phyloP scores from a whole-genome alignment of 2,329 filamentous ascomycete genomes.

The Periconia digitata region DNA sequence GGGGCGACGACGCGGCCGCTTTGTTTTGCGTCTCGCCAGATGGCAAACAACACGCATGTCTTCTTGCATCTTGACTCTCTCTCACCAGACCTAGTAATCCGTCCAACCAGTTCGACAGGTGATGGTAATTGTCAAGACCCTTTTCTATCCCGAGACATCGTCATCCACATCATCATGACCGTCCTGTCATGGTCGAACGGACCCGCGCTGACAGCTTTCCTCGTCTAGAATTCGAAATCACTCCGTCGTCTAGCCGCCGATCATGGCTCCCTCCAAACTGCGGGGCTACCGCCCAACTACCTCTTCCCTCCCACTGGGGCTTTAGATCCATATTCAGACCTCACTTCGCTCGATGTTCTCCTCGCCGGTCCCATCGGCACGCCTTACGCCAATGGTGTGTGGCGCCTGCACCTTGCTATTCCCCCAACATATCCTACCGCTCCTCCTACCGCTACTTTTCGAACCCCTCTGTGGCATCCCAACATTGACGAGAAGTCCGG shows the following conservation, averaged over 20 bases:
- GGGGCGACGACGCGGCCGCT: slow-evolving; percentile 6
- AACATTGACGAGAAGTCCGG: slow-evolving; percentile 66
- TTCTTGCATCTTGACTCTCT: too few species aligned
- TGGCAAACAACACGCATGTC: slow-evolving; percentile 5
- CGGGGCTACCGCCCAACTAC: slow-evolving; percentile 62
- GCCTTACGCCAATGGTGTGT: slow-evolving; percentile 61
- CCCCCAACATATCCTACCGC: slow-evolving; percentile 57
- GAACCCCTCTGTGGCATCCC: slow-evolving; percentile 64
- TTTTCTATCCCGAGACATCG: too few species aligned
- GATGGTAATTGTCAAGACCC: too few species aligned
- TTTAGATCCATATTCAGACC: slow-evolving; percentile 50
- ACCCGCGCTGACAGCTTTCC: slow-evolving; percentile 1
- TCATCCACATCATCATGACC: background rate
- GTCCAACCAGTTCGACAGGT: too few species aligned
- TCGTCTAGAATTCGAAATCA: slow-evolving; percentile 49
- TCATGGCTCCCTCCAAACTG: slow-evolving; percentile 58
- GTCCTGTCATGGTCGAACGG: background rate
- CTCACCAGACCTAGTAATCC: too few species aligned
- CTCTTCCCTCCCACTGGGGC: slow-evolving; percentile 51
- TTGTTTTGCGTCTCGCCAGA: slow-evolving; percentile 1
- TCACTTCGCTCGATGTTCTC: slow-evolving; percentile 60
- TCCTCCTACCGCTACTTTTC: slow-evolving; percentile 61
- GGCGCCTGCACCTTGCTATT: slow-evolving; percentile 61
- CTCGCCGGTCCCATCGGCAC: slow-evolving; percentile 63
- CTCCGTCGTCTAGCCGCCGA: slow-evolving; percentile 63